Percentiles rank a stretch among this genome's conserved stretches.
phyloP scores from a whole-genome alignment of 176 grass and related monocot genomes.

The Pharus latifolius region DNA sequence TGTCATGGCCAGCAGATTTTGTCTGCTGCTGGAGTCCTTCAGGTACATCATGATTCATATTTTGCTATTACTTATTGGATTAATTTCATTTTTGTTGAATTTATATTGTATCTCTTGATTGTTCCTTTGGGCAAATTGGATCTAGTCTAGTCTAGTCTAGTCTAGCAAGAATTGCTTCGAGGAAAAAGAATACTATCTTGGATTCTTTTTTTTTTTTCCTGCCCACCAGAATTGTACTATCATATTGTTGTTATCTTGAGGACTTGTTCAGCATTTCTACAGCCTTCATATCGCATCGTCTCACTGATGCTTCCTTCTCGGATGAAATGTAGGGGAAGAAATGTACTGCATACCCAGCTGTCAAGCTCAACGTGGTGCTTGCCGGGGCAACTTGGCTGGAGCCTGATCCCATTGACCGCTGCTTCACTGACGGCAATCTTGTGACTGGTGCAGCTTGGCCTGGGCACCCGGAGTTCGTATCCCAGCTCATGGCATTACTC shows the following conservation, averaged over 20 bases:
- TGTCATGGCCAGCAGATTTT: conserved; percentile 92
- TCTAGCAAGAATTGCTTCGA: background rate
- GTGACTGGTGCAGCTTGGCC: conserved; percentile 93
- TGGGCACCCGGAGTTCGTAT: conserved; percentile 73
- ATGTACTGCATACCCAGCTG: conserved; percentile 88
- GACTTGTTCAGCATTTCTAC: background rate
- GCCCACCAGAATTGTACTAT: too few species aligned
- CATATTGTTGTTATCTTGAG: background rate
- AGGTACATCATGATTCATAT: conserved; percentile 29
- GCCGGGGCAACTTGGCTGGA: conserved; percentile 79
- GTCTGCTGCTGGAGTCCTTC: conserved; percentile 76
- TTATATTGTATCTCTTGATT: background rate
- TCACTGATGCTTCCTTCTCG: background rate
- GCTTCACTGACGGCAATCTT: conserved; percentile 83
- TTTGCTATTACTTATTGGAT: background rate
- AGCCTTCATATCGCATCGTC: too few species aligned
- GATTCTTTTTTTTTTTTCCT: background rate
- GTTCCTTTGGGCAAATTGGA: background rate
- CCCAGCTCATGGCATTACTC: conserved; percentile 78
- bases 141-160: background rate
- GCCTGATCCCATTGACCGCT: conserved; percentile 71
- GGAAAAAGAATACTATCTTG: background rate
- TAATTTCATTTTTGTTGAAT: background rate
- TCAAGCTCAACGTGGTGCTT: conserved; percentile 87
- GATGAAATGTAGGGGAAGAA: conserved; percentile 47